Evolutionary conservation across 805 yeast species (phyloP).

Genomic region (Ascoidea asiatica): DNA sequence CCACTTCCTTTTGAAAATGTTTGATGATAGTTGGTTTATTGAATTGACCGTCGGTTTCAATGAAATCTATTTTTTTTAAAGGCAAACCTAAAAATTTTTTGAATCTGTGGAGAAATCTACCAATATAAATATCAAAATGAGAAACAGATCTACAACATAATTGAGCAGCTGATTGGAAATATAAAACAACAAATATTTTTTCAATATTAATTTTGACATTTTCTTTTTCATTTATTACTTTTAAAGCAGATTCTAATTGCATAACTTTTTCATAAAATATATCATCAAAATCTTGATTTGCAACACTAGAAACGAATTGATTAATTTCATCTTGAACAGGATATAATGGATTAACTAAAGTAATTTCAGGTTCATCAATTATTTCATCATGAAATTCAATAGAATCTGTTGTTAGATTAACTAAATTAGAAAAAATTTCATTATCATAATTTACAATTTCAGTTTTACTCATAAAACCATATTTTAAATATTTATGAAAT

Average conservation of each 20-base stretch:
- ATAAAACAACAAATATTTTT: slow-evolving; percentile 39
- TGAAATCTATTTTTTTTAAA: slow-evolving; percentile 5
- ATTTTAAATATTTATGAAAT: slow-evolving; percentile 34
- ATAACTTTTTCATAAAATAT: slow-evolving; percentile 15
- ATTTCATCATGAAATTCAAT: slow-evolving; percentile 21
- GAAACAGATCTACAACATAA: slow-evolving; percentile 85
- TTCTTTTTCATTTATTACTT: slow-evolving; percentile 17
- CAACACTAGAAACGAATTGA: slow-evolving; percentile 14
- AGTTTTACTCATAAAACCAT: slow-evolving; percentile 20
- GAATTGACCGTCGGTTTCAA: slow-evolving; percentile 18
- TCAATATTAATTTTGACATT: slow-evolving; percentile 22
- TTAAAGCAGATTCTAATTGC: slow-evolving; percentile 18
- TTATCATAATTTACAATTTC: slow-evolving; percentile 17
- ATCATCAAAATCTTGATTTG: slow-evolving; percentile 8
- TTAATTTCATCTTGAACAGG: slow-evolving; percentile 15
- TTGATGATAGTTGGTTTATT: slow-evolving; percentile 5
- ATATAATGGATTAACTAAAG: slow-evolving; percentile 14
- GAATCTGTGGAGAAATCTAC: slow-evolving; percentile 16
- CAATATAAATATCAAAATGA: slow-evolving; percentile 48
- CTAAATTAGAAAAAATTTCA: background rate
- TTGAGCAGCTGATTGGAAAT: slow-evolving; percentile 61
- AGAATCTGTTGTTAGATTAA: too few species aligned
- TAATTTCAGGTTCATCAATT: slow-evolving; percentile 15
- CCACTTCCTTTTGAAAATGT: slow-evolving; percentile 10
- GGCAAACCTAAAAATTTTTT: slow-evolving; percentile 15